Evolutionary conservation across 1,284 basidiomycete genomes (phyloP), one percentile per base, ranked within the genome.

Genomic region (Flammula alnicola): DNA sequence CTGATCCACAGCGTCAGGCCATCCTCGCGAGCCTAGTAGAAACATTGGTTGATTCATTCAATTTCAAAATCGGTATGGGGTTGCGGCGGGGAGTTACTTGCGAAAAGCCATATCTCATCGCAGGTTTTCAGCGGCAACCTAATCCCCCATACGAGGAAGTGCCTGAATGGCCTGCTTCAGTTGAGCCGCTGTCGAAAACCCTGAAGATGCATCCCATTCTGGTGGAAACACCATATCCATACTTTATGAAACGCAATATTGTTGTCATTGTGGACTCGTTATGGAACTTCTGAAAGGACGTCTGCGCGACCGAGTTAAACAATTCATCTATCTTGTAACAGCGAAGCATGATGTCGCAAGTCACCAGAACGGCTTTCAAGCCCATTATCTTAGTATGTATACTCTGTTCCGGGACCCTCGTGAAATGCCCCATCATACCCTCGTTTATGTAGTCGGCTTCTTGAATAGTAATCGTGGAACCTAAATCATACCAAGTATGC

Each of bases 21-120:
- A 57, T 65, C 19, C 58, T 71, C 11, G 67, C 66, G n/a, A 63
- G 59, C 19, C 61, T 70, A 16, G 64, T 61, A 10, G 57, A 53
- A 11, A 55, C 65, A 36, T 57, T 71, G 56, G 66, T 68, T n/a
- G 49, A 55, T 22, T 51, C 63, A 16, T 71, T 70, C 57, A 70
- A 71, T 52, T 59, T 58, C 31, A 66, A 64, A 32, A 66, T 70
- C 47, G 59, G 53, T 41, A 39, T 53, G 17, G 70, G 68, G 5
- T 54, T 71, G 12, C 65, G 67, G 8, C 58, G 65, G 11, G 64
- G 67, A 38, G 32, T 55, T n/a, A 52, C 50, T 3, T 16, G 32
- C 11, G 45, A 19, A 30, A 25, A 55, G 20, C 49, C 46, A 19
- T 27, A 37, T 7, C 31, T 40, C 2, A 49, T 52, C n/a, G 11